These are phyloP conservation scores for Jamesozyma lodderae DNA, from an alignment of 805 yeast species.

Conservation along the genomic window DNA sequence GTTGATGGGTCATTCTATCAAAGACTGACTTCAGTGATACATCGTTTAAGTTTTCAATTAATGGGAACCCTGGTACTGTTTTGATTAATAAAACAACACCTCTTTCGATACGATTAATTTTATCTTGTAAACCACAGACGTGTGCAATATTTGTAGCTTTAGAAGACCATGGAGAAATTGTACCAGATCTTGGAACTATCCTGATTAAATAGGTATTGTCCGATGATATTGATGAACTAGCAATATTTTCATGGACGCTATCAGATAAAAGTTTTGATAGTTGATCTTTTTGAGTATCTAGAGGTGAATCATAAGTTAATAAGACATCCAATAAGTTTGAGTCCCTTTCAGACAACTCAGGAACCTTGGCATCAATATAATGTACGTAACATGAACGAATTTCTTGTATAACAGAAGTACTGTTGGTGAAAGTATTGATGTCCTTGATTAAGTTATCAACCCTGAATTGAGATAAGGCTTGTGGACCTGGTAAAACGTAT, in stretches of 20 bases:
- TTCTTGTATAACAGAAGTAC: constrained; percentile 53
- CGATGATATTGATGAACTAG: neutral
- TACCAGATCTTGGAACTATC: constrained; percentile 86
- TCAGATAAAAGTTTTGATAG: constrained; percentile 20
- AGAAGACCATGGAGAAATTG: constrained; percentile 98
- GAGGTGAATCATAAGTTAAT: constrained; percentile 64
- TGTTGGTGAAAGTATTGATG: constrained; percentile 60
- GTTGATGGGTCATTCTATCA: constrained; percentile 90
- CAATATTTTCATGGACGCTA: constrained; percentile 20
- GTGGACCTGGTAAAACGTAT: constrained; percentile 73
- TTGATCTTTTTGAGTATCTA: constrained; percentile 42
- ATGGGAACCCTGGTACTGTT: constrained; percentile 62
- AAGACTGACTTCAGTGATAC: constrained; percentile 61
- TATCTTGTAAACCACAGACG: constrained; percentile 71
- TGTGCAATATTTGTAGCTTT: constrained; percentile 92
- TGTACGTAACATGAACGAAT: constrained; percentile 74
- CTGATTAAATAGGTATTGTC: constrained; percentile 47
- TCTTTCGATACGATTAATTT: constrained; percentile 80
- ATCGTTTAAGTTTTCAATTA: constrained; percentile 44
- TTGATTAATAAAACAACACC: constrained; percentile 71
- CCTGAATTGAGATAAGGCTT: constrained; percentile 82
- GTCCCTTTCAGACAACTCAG: constrained; percentile 33
- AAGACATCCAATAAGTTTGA: constrained; percentile 46
- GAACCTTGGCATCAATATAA: constrained; percentile 50
- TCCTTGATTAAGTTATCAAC: constrained; percentile 62